Conservation (phyloP, 2,329 filamentous ascomycete species). For the Alternaria panax region DNA sequence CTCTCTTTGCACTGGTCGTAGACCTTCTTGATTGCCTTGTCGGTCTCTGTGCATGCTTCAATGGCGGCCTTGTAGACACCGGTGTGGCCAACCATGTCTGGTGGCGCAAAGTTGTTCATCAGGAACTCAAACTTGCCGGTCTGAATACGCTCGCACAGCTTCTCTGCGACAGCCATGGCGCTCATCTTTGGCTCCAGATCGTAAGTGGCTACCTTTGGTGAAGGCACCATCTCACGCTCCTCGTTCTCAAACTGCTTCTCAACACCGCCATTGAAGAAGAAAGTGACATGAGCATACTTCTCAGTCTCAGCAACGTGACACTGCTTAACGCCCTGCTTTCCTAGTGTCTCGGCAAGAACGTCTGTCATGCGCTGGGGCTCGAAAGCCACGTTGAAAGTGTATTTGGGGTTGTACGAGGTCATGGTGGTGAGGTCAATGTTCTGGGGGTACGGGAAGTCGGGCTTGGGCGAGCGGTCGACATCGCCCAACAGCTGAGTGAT, state of each 20-base stretch:
- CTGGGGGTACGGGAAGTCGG: slow-evolving; percentile 93
- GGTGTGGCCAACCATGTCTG: slow-evolving; percentile 99
- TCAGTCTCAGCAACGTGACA: slow-evolving; percentile 98
- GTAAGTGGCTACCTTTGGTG: slow-evolving; percentile 94
- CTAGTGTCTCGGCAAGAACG: slow-evolving; percentile 96
- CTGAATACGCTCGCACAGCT: slow-evolving; percentile 84
- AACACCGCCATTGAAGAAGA: slow-evolving; percentile 99
- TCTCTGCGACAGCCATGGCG: slow-evolving; percentile 85
- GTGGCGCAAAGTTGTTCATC: slow-evolving; percentile 99
- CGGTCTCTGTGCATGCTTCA: slow-evolving; percentile 81
- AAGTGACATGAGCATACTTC: slow-evolving; percentile 99
- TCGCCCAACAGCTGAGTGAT: slow-evolving; percentile 93
- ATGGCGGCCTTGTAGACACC: slow-evolving; percentile 96
- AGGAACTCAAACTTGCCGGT: slow-evolving; percentile 92
- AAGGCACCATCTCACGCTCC: slow-evolving; percentile 90
- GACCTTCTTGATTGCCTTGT: slow-evolving; percentile 91
- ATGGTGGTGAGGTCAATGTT: slow-evolving; percentile 89
- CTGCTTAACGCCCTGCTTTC: slow-evolving; percentile 87
- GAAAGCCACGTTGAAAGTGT: slow-evolving; percentile 90
- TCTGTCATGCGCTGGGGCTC: slow-evolving; percentile 95
- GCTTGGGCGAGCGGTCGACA: slow-evolving; percentile 86
- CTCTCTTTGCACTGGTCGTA: slow-evolving; percentile 93
- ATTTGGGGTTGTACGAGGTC: slow-evolving; percentile 98
- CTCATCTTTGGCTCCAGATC: slow-evolving; percentile 97
- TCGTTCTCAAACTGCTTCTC: slow-evolving; percentile 96